Percentiles rank a stretch among this genome's conserved stretches.
phyloP scores from a whole-genome alignment of 2,329 filamentous ascomycete genomes.

The Ustulina deusta region DNA sequence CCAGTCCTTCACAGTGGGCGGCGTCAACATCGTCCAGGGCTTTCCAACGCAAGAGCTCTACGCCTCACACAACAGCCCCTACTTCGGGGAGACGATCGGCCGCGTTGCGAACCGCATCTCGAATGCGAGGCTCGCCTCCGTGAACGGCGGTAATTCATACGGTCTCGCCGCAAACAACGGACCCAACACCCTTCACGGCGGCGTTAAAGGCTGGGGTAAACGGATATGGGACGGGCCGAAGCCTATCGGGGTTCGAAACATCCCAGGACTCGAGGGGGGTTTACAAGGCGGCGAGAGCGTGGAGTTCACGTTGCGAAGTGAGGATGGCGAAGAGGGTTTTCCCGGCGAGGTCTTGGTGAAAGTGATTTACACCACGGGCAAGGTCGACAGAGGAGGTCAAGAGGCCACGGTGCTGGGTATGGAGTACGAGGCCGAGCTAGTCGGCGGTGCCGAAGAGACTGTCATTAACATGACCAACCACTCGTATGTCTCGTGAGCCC shows the following conservation, averaged over 20 bases:
- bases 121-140: slow-evolving; percentile 73
- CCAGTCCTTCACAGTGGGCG: slow-evolving; percentile 81
- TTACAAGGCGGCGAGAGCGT: slow-evolving; percentile 73
- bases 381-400: slow-evolving; percentile 70
- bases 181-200: slow-evolving; percentile 80
- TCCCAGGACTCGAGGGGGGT: slow-evolving; percentile 64
- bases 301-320: slow-evolving; percentile 73
- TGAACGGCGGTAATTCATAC: slow-evolving; percentile 78
- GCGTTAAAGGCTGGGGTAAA: slow-evolving; percentile 83
- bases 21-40: slow-evolving; percentile 87
- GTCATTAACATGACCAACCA: slow-evolving; percentile 95
- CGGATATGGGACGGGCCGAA: slow-evolving; percentile 79
- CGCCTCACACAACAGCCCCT: slow-evolving; percentile 77
- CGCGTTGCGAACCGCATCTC: slow-evolving; percentile 85
- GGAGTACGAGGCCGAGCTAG: slow-evolving; percentile 89
- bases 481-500: slow-evolving; percentile 67
- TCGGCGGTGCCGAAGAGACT: slow-evolving; percentile 86
- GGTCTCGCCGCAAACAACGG: slow-evolving; percentile 80
- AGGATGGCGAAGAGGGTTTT: slow-evolving; percentile 89
- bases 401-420: slow-evolving; percentile 80
- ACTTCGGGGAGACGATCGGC: slow-evolving; percentile 95
- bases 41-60: slow-evolving; percentile 84
- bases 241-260: slow-evolving; percentile 63
- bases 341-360: slow-evolving; percentile 84
- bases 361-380: slow-evolving; percentile 82